Evolutionary conservation across 1,284 basidiomycete genomes (phyloP), one percentile per base, ranked within the genome.

Genomic region (Peniophora sp.): DNA sequence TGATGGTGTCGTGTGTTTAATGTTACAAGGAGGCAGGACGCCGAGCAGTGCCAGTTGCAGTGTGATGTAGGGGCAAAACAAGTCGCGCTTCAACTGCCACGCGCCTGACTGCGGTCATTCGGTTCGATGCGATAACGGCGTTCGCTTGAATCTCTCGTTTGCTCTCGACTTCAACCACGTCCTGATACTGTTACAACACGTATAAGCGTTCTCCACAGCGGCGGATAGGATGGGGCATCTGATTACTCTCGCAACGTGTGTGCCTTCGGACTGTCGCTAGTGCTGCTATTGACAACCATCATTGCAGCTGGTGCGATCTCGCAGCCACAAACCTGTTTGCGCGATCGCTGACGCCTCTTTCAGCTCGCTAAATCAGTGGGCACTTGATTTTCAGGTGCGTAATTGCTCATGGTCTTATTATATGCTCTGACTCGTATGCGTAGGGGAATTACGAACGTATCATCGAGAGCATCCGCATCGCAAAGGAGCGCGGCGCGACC

Each of bases 361-460:
- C 56, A 95, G 92, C 65, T 93, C 92, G 20, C 76, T 98, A 47
- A 96, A 96, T 64, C 95, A 97, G 71, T 97, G 95, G 92, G 90
- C 95, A 8, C 71, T 97, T 43, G 95, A 97, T 66, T 97, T 97
- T 58, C 82, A 93, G 70, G 92, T 84, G 62, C 59, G 65, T 27
- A 5, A 11, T 35, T 17, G 5, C 5, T 5, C 27, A 6, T 32
- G 27, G 12, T 12, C 11, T 46, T 45, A 5, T 3, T 19, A 9
- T n/a, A 16, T n/a, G 1, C 12, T 11, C 23, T 6, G 9, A 1
- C n/a, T 27, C n/a, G n/a, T n/a, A 22, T 38, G 20, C 27, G 12
- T 53, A 93, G 89, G 94, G 94, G 41, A 97, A 97, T 64, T 79
- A 87, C 59, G 87, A 95, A 56, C 83, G 97, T 19, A 99, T 99